These are phyloP conservation scores for Marasmius tenuissimus DNA, from an alignment of 1,284 basidiomycete species.

Conservation along the genomic window DNA sequence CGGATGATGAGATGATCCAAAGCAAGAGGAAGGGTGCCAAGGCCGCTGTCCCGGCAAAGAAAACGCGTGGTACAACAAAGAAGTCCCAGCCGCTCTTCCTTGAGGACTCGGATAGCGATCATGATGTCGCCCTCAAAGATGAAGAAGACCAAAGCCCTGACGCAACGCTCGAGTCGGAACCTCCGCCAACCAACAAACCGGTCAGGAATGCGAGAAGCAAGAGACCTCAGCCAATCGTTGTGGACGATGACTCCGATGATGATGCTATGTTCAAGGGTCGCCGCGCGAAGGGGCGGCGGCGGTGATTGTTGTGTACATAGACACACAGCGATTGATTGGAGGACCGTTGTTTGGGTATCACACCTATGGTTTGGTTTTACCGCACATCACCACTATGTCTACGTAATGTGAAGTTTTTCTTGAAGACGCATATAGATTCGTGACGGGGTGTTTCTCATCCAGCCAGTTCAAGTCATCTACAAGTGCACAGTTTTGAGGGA, in stretches of 20 bases:
- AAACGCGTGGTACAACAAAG: conserved; percentile 19
- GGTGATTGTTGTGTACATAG: conserved; percentile 1
- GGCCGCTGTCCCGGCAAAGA: conserved; percentile 12
- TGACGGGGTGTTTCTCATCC: too few relatives aligned
- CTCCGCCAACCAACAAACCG: not conserved
- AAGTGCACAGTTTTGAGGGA: too few relatives aligned
- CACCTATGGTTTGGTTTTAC: too few relatives aligned
- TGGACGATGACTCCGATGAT: conserved; percentile 72
- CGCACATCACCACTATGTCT: too few relatives aligned
- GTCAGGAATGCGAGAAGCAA: not conserved
- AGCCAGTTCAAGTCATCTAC: too few relatives aligned
- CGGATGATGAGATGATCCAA: conserved; percentile 27
- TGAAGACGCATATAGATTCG: too few relatives aligned
- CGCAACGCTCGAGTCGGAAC: conserved; percentile 32
- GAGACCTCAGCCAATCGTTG: conserved; percentile 27
- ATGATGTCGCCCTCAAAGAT: conserved; percentile 18
- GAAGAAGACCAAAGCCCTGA: conserved; percentile 16
- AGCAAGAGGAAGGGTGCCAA: conserved; percentile 18
- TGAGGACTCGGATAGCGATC: conserved; percentile 36
- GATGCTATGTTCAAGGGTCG: conserved; percentile 69
- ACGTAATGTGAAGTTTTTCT: too few relatives aligned
- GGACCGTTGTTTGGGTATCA: too few relatives aligned
- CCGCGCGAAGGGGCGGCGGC: conserved; percentile 31
- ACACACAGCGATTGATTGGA: too few relatives aligned
- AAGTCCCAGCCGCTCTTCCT: conserved; percentile 39